Conservation (phyloP, 805 yeast species). For the Candida odintsovae region DNA sequence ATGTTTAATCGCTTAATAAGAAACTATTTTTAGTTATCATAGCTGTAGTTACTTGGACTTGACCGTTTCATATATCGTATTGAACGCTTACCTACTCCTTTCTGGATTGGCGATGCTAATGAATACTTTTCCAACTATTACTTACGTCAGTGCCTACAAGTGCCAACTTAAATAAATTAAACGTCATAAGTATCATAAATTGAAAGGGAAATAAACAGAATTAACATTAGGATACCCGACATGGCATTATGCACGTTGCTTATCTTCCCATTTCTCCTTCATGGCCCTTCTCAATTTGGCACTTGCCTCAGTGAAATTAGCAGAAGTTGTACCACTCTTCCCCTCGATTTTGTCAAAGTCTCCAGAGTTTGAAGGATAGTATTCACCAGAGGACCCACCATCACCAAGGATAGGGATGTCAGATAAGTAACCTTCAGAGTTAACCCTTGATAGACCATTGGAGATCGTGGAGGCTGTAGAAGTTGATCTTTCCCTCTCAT, state of each 20-base stretch:
- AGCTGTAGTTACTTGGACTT: too few relatives aligned
- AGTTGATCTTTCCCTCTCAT: slow-evolving; percentile 9
- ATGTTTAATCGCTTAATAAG: too few relatives aligned
- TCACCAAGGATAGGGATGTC: slow-evolving; percentile 54
- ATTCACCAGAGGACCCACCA: slow-evolving; percentile 10
- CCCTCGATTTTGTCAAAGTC: slow-evolving; percentile 2
- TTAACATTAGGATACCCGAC: too few relatives aligned
- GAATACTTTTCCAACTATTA: too few relatives aligned
- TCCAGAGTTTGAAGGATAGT: neutral
- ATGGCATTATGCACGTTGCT: neutral
- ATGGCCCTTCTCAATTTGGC: slow-evolving; percentile 11
- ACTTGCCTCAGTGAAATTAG: slow-evolving; percentile 4
- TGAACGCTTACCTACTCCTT: too few relatives aligned
- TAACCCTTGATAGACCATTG: slow-evolving; percentile 56
- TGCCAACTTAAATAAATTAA: too few relatives aligned
- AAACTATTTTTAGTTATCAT: too few relatives aligned
- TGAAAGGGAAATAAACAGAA: too few relatives aligned
- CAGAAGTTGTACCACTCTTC: neutral
- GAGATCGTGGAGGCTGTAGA: slow-evolving; percentile 31
- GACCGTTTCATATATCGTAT: too few relatives aligned
- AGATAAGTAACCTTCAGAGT: slow-evolving; percentile 55
- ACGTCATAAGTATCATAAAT: too few relatives aligned
- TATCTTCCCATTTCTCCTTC: slow-evolving; percentile 4
- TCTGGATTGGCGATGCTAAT: too few relatives aligned
- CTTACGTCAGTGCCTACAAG: too few relatives aligned